A percentile compares a stretch with the other conserved stretches of the same genome.
These are phyloP conservation scores for Pneumocystis sp. DNA, from an alignment of 1,139 yeast species.

Conservation along the genomic window DNA sequence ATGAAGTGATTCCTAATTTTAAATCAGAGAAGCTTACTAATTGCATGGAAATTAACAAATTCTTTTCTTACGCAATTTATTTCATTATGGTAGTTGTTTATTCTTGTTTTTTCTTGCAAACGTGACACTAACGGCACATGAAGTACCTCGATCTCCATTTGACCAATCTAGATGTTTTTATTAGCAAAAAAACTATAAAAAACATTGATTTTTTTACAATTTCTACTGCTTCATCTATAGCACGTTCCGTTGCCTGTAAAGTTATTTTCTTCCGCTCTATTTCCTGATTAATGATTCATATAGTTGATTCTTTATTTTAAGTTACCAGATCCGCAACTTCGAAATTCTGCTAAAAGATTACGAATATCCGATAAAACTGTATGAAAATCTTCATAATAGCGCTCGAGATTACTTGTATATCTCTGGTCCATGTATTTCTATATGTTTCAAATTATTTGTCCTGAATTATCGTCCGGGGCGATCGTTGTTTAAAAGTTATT, in stretches of 20 bases:
- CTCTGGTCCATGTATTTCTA: neutral
- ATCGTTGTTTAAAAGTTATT: too few relatives aligned
- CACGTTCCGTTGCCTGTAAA: constrained; percentile 46
- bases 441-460: too few relatives aligned
- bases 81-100: constrained; percentile 45
- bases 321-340: neutral
- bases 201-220: constrained; percentile 24
- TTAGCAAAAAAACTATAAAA: neutral
- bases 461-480: too few relatives aligned
- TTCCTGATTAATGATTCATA: neutral
- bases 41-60: neutral
- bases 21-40: constrained; percentile 25
- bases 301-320: neutral
- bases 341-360: neutral
- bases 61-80: constrained; percentile 14
- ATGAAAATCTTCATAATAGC: neutral
- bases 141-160: constrained; percentile 67
- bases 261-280: constrained; percentile 35
- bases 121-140: constrained; percentile 60
- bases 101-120: constrained; percentile 50
- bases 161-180: constrained; percentile 21
- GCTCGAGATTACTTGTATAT: neutral
- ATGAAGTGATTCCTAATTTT: constrained; percentile 52
- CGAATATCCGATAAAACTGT: neutral
- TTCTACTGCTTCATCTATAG: constrained; percentile 66